Base-by-base conservation (phyloP, 2,329 filamentous ascomycete species). In the Alternaria conjuncta region DNA sequence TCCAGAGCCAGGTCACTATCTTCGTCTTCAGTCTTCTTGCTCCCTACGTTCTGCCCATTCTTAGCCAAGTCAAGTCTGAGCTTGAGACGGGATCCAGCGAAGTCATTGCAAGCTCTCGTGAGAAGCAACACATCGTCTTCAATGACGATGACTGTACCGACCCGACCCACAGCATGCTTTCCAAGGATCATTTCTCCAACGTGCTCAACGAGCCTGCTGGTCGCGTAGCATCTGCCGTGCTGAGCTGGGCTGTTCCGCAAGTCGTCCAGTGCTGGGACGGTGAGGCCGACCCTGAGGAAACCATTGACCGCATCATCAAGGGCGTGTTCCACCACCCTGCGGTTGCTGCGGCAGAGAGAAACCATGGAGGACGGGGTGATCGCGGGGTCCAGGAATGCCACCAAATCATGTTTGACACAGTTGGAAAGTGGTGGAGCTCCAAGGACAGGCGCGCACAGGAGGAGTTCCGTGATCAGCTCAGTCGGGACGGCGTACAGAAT, bases 101-200 rank as follows among this genome's bases (percentile, higher is more conserved):
- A 79, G 91, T 97, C 73, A 97, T 97, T 68, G 86, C 92, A 73
- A 94, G 90, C 83, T 95, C 92, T 78, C 86, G 90, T 78, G 88
- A 90, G 56, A 91, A 97, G 83, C 94, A 97, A 82, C 89, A 92
- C 74, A 87, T 96, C 70, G 93, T 97, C 54, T 97, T 97, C 80
- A 82, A 92, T 47, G 90, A 97, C 69, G 90, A 96, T 75, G 66
- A 86, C 55, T 91, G 84, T 66, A 89, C 88, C 20, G 91, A 97
- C 75, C 95, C 94, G 0, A 97, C 94, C 2, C 94, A 97, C 83
- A 96, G 93, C 20, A 97, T 97, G 94, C 84, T 97, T 56, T 94
- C 93, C 63, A 97, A 97, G 83, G 94, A 97, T 74, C 94, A 97
- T 81, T 97, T 97, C 80, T 92, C 91, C 67, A 96, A 96, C 75